Base-by-base conservation (phyloP, 2,329 filamentous ascomycete genomes). In the Exophiala alcalophila region DNA sequence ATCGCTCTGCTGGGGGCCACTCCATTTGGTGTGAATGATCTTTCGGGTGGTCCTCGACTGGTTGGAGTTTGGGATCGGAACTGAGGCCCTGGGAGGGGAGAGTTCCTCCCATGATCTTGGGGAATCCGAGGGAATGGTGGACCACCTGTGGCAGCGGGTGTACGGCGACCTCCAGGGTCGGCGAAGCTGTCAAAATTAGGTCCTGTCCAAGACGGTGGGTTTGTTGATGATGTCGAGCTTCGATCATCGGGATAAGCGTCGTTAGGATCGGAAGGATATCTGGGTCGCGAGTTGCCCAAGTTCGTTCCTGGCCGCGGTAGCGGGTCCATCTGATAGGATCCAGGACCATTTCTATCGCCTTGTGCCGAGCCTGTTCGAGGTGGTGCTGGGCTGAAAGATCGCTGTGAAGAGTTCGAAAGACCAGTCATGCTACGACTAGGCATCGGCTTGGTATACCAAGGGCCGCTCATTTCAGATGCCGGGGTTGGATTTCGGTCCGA, bases 271-370 rank as follows among this genome's bases (percentile, higher is more conserved):
- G 37, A 46, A 4, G 48, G 42, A n/a, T 51, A 32, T 38, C 49
- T 46, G 11, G 36, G 39, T 18, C 46, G 40, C 21, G 50, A 46
- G 28, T 45, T 28, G 30, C 50, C 40, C 48, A 50, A 46, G 36
- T 44, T 45, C 37, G 53, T 50, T 23, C 55, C 50, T 50, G 57
- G 29, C 49, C 58, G 42, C 48, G 36, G 27, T 42, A 57, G 33
- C 36, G 59, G 52, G 9, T 61, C 59, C 30, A 53, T 52, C 24
- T 56, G 53, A 21, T 58, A 58, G 10, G 57, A 56, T n/a, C 52
- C 56, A 23, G 59, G 51, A 2, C 53, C 51, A 15, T 47, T 40
- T 25, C 55, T 60, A 24, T 47, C 33, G 21, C 55, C 50, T 38
- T 60, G 57, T 12, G 55, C 53, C 15, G 55, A 58, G 28, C 42